These are phyloP conservation scores for Sugiyamaella xylanicola DNA, from an alignment of 1,139 yeast genomes.

Conservation along the genomic window DNA sequence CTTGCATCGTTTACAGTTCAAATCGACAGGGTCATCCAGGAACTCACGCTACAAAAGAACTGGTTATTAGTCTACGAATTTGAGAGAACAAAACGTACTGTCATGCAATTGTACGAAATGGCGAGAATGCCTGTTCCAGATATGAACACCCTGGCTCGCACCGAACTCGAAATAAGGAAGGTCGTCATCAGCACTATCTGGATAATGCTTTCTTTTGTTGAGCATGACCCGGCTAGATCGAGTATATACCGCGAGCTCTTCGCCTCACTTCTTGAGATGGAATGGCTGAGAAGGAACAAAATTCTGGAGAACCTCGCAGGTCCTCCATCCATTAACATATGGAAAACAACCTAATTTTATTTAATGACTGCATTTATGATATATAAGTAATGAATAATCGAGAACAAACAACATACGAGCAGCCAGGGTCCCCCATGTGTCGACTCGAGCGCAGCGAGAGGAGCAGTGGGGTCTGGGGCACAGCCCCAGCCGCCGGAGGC, in stretches of 20 bases:
- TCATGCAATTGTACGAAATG: slow-evolving; percentile 31
- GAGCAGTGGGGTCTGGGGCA: background rate
- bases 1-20: slow-evolving; percentile 38
- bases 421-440: no score
- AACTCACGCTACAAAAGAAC: slow-evolving; percentile 9
- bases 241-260: slow-evolving; percentile 26
- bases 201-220: slow-evolving; percentile 17
- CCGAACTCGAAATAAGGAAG: slow-evolving; percentile 10
- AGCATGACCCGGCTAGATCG: slow-evolving; percentile 6
- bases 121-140: slow-evolving; percentile 22
- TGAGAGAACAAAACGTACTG: slow-evolving; percentile 30
- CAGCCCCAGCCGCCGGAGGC: background rate
- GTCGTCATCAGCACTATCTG: slow-evolving; percentile 17
- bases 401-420: no score
- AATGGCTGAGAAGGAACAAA: slow-evolving; percentile 32
- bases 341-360: slow-evolving; percentile 8
- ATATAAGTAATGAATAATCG: slow-evolving; percentile 8
- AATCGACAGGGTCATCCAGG: slow-evolving; percentile 28
- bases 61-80: slow-evolving; percentile 21
- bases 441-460: no score
- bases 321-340: slow-evolving; percentile 3
- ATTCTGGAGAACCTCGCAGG: slow-evolving; percentile 13
- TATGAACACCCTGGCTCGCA: background rate
- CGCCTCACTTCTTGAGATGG: slow-evolving; percentile 35
- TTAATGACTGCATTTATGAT: slow-evolving; percentile 13